Evolutionary conservation across 2,329 filamentous ascomycete species (phyloP), one percentile per base, ranked within the genome.

Genomic region (Alternaria solani): DNA sequence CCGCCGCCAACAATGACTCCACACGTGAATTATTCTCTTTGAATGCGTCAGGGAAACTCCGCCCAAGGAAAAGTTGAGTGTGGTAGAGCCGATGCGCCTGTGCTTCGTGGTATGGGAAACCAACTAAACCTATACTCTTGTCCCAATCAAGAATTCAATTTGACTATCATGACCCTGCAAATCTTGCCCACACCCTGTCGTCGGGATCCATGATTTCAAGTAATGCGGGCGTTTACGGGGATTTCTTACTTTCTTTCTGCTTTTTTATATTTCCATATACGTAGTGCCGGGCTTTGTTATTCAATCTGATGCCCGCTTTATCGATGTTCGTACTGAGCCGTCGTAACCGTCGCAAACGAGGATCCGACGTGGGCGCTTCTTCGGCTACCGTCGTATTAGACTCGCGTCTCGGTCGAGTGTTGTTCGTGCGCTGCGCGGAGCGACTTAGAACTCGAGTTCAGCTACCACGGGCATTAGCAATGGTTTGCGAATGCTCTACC

Each of bases 401-500:
- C 39, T 49, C 53, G 57, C 54, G 60, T 55, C 47, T 56, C 41
- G 59, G 51, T 57, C 32, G 25, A 38, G 16, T 18, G 36, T 44
- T 58, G 41, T 51, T 49, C 55, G 61, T 57, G 41, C 55, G 59
- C 52, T 55, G 51, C 46, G 58, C 51, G 58, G 54, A 61, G 48
- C 60, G 55, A 58, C 51, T 63, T 55, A 63, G 59, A 65, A 68
- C 57, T 70, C 66, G 55, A 67, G 66, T 67, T 70, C 66, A 68
- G 67, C 67, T 70, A 61, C 58, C 57, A 62, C 43, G 43, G 57
- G 30, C 49, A 61, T 67, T 63, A 69, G 63, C 60, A 57, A 55
- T 53, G 53, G 62, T 54, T 64, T 57, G 56, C 52, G 61, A 61
- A 51, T 59, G 44, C 57, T 63, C 81, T 87, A 99, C 95, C 95